phyloP scores from a whole-genome alignment of 2,329 filamentous ascomycete genomes.

The Graphilbum fragrans region DNA sequence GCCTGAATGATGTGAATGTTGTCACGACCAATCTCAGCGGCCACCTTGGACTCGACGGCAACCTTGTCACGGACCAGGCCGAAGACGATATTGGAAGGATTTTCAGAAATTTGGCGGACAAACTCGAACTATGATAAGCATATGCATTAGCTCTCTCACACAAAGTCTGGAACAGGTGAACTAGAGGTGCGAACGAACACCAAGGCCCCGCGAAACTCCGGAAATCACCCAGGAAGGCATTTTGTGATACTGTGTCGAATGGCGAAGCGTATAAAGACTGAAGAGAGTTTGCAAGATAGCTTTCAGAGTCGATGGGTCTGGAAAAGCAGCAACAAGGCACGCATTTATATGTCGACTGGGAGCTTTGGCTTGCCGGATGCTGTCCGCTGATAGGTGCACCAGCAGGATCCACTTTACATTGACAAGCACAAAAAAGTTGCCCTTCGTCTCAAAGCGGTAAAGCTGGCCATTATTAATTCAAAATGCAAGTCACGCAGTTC shows the following conservation, averaged over 20 bases:
- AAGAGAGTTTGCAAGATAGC: not conserved
- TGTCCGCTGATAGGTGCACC: not conserved
- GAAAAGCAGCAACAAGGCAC: not conserved
- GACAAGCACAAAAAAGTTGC: not conserved
- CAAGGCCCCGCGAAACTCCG: conserved; percentile 12
- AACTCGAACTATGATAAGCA: conserved; percentile 31
- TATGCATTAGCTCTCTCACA: not conserved
- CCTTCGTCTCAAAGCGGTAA: not conserved
- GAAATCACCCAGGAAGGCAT: conserved; percentile 15
- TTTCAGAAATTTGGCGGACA: conserved; percentile 28
- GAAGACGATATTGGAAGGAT: conserved; percentile 29
- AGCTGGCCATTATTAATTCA: not conserved
- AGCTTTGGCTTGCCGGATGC: not conserved
- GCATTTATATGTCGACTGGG: not conserved
- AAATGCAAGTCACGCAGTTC: not conserved
- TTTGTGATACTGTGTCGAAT: not conserved
- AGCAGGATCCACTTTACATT: not conserved
- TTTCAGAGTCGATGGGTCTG: no score
- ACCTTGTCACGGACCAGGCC: conserved; percentile 35
- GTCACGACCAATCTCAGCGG: conserved; percentile 22
- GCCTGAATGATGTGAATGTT: conserved; percentile 35
- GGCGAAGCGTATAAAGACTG: not conserved
- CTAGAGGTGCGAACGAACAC: conserved; percentile 6
- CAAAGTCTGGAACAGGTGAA: not conserved
- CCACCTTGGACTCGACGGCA: conserved; percentile 28